These are phyloP conservation scores for Didymosphaeria variabile DNA, from an alignment of 2,329 filamentous ascomycete genomes.

Conservation along the genomic window DNA sequence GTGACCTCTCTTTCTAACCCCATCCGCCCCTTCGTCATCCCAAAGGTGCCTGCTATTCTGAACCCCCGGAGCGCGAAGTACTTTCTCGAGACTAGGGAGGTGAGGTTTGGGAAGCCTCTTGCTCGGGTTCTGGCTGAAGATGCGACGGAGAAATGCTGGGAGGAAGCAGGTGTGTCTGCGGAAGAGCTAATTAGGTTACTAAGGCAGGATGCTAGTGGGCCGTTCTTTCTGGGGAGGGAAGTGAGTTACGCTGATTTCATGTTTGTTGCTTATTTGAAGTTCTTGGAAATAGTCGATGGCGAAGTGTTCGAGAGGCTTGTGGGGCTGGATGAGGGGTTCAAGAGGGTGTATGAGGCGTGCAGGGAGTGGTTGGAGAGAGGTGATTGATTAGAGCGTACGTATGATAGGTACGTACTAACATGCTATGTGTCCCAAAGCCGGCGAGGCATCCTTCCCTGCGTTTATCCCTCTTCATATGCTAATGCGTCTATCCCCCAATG, in stretches of 20 bases:
- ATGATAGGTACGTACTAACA: background rate
- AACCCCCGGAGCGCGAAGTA: background rate
- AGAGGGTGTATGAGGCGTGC: slow-evolving; percentile 1
- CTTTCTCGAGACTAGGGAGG: background rate
- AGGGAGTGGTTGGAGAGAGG: slow-evolving; percentile 2
- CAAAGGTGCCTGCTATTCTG: background rate
- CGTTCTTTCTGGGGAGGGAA: background rate
- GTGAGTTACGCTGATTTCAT: slow-evolving; percentile 3
- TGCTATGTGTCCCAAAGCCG: background rate
- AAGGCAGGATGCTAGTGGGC: background rate
- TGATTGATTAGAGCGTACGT: background rate
- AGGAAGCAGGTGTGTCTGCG: background rate
- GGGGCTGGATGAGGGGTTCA: background rate
- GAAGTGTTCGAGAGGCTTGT: background rate
- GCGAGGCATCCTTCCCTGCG: background rate
- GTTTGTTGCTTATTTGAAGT: background rate
- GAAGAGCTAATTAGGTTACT: background rate
- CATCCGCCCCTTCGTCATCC: background rate
- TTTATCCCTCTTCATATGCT: background rate
- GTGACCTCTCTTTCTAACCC: background rate
- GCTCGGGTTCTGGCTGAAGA: background rate
- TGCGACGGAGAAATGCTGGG: background rate
- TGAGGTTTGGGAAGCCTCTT: background rate
- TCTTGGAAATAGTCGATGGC: background rate
- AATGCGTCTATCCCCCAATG: slow-evolving; percentile 13